These are phyloP conservation scores for Calonectria leucothoes DNA, from an alignment of 2,329 filamentous ascomycete genomes.

Conservation along the genomic window DNA sequence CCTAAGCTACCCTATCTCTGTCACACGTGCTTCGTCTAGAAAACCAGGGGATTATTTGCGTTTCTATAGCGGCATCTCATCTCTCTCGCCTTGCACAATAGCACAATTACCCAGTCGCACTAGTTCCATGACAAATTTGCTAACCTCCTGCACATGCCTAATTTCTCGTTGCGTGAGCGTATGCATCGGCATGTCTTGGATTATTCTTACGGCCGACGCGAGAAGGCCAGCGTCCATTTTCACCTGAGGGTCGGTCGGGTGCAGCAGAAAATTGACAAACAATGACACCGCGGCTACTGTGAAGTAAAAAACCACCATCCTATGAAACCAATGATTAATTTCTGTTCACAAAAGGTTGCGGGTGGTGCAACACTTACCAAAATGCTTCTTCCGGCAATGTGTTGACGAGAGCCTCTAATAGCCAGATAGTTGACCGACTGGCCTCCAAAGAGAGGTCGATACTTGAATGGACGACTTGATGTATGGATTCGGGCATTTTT, in stretches of 20 bases:
- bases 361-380: conserved; percentile 50
- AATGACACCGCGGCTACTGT: conserved; percentile 63
- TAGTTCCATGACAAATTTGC: conserved; percentile 56
- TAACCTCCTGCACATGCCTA: conserved; percentile 53
- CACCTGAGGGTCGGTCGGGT: conserved; percentile 56
- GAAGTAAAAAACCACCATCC: conserved; percentile 65
- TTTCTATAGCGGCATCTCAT: not conserved
- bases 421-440: conserved; percentile 61
- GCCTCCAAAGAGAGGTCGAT: conserved; percentile 64
- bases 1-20: not conserved
- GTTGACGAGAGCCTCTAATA: conserved; percentile 54
- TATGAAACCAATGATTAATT: conserved; percentile 35
- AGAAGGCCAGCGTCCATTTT: conserved; percentile 59
- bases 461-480: conserved; percentile 61
- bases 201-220: conserved; percentile 52
- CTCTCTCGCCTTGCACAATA: conserved; percentile 46
- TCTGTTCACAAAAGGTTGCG: not conserved
- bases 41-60: not conserved
- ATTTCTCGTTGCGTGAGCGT: conserved; percentile 47
- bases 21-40: not conserved
- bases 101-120: conserved; percentile 54
- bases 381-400: conserved; percentile 57
- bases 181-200: conserved; percentile 50
- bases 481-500: conserved; percentile 47
- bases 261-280: conserved; percentile 64